phyloP scores from a whole-genome alignment of 257 asterid species.

The Paulownia fortunei region DNA sequence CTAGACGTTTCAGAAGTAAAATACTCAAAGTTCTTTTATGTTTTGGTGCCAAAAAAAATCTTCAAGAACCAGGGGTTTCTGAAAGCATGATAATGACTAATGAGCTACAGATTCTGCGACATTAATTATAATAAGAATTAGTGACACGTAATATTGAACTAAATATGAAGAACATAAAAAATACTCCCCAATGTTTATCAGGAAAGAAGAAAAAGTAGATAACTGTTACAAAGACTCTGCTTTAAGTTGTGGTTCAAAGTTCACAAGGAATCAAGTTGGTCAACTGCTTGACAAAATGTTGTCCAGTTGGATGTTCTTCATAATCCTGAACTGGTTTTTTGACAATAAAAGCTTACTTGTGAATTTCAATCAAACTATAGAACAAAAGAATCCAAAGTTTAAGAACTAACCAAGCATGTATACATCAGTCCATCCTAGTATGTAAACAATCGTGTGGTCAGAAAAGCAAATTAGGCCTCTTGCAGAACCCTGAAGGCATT shows the following conservation, averaged over 20 bases:
- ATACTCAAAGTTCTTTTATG: not conserved
- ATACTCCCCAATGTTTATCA: not conserved
- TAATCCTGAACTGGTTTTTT: not conserved
- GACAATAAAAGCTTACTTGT: not conserved
- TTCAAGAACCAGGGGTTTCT: not conserved
- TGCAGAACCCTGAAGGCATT: not conserved
- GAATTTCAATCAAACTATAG: not conserved
- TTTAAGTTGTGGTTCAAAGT: too few relatives aligned
- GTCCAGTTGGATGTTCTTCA: not conserved
- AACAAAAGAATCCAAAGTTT: too few relatives aligned
- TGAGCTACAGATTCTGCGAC: not conserved
- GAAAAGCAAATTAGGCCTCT: not conserved
- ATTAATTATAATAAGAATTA: not conserved
- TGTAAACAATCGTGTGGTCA: not conserved
- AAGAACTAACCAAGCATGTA: too few relatives aligned
- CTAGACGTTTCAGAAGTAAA: slow-evolving; percentile 7
- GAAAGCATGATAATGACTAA: not conserved
- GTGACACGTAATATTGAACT: not conserved
- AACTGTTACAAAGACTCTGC: not conserved
- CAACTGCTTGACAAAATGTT: not conserved
- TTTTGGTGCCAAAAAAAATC: not conserved
- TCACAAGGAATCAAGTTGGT: too few relatives aligned
- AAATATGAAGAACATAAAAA: not conserved
- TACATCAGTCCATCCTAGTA: too few relatives aligned
- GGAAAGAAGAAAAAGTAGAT: not conserved